These are phyloP conservation scores for Pichia kluyveri DNA, from an alignment of 805 yeast genomes.

Conservation along the genomic window DNA sequence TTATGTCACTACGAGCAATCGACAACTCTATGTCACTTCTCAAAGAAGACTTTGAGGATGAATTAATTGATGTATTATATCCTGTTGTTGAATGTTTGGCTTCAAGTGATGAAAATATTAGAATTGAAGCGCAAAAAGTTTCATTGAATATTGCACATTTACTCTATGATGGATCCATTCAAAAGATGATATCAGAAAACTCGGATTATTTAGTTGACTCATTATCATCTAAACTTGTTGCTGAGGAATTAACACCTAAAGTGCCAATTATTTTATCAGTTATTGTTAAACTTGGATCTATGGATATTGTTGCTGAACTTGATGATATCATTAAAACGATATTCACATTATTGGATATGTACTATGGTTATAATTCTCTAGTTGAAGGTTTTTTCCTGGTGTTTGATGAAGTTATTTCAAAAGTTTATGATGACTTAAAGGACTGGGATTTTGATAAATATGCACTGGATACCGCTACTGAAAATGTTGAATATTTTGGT, in stretches of 20 bases:
- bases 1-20: constrained; percentile 38
- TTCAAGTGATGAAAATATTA: constrained; percentile 34
- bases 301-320: constrained; percentile 51
- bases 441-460: constrained; percentile 19
- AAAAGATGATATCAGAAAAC: constrained; percentile 50
- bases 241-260: constrained; percentile 66
- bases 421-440: constrained; percentile 32
- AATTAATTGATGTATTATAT: constrained; percentile 62
- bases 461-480: constrained; percentile 14
- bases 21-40: constrained; percentile 23
- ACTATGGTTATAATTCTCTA: constrained; percentile 70
- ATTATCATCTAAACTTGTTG: constrained; percentile 59
- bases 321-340: constrained; percentile 62
- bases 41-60: constrained; percentile 36
- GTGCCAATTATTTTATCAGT: constrained; percentile 63
- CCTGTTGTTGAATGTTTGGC: constrained; percentile 71
- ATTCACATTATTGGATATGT: constrained; percentile 70
- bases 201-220: constrained; percentile 77
- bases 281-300: constrained; percentile 63
- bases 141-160: constrained; percentile 39
- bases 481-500: constrained; percentile 23
- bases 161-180: constrained; percentile 50
- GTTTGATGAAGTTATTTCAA: constrained; percentile 50
- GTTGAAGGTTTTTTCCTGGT: constrained; percentile 68
- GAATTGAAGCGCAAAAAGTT: constrained; percentile 46